phyloP scores from a whole-genome alignment of 2,329 filamentous ascomycete genomes.

The Zopfia rhizophila region DNA sequence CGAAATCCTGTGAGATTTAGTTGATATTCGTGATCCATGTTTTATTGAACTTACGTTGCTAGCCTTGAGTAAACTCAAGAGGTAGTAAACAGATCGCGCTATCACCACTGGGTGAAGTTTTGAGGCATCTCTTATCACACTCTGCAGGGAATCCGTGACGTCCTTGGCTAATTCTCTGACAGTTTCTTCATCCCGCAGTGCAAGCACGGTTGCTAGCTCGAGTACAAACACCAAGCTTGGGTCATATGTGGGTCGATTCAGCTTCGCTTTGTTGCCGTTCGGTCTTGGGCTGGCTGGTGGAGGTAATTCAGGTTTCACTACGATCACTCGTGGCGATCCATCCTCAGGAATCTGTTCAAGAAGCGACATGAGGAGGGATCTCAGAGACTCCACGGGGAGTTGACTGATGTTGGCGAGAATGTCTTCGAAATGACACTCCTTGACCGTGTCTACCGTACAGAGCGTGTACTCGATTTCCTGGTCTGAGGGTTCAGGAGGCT shows the following conservation, averaged over 20 bases:
- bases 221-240: slow-evolving; percentile 89
- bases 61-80: slow-evolving; percentile 80
- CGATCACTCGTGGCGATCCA: slow-evolving; percentile 81
- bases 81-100: slow-evolving; percentile 85
- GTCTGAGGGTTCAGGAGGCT: slow-evolving; percentile 95
- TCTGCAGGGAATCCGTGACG: slow-evolving; percentile 82
- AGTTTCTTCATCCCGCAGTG: slow-evolving; percentile 78
- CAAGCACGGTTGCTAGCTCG: slow-evolving; percentile 86
- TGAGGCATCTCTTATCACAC: slow-evolving; percentile 79
- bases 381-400: slow-evolving; percentile 69
- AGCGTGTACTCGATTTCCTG: slow-evolving; percentile 97
- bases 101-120: slow-evolving; percentile 85
- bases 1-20: slow-evolving; percentile 71
- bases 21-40: neutral
- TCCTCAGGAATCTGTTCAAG: slow-evolving; percentile 89
- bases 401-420: slow-evolving; percentile 84
- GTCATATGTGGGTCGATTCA: slow-evolving; percentile 76
- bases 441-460: slow-evolving; percentile 93
- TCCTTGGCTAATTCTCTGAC: slow-evolving; percentile 78
- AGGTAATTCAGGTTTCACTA: slow-evolving; percentile 86
- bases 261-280: slow-evolving; percentile 67
- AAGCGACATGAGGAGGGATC: slow-evolving; percentile 75
- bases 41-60: slow-evolving; percentile 76
- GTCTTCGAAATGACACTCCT: slow-evolving; percentile 84
- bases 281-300: slow-evolving; percentile 69